phyloP scores from a whole-genome alignment of 306 rosid genomes.

The Datisca glomerata region DNA sequence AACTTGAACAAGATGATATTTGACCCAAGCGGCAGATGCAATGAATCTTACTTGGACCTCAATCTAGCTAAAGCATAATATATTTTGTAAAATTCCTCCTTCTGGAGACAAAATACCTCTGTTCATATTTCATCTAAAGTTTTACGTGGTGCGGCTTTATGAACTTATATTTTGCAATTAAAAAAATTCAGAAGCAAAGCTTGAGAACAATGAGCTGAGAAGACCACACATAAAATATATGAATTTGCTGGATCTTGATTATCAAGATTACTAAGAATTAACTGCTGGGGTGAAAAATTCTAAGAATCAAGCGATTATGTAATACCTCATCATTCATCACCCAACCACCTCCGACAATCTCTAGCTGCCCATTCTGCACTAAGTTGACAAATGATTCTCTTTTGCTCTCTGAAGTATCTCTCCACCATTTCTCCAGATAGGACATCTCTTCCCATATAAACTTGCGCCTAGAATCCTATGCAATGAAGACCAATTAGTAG shows the following conservation, averaged over 20 bases:
- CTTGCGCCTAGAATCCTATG: conserved; percentile 77
- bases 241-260: background rate
- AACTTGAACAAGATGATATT: no score
- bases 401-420: conserved; percentile 57
- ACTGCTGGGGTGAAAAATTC: background rate
- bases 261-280: background rate
- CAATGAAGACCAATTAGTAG: no score
- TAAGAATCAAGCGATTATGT: conserved; percentile 9
- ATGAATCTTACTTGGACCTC: no score
- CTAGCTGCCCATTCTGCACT: conserved; percentile 83
- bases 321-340: conserved; percentile 99
- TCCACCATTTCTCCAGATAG: conserved; percentile 98
- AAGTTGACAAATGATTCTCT: conserved; percentile 50
- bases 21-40: no score
- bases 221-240: background rate
- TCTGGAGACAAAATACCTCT: no score
- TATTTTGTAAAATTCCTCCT: no score
- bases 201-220: background rate
- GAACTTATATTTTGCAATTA: no score
- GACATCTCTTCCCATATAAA: conserved; percentile 99
- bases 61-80: no score
- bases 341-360: conserved; percentile 99
- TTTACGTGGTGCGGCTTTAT: no score
- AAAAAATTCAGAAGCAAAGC: no score
- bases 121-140: no score